Conservation (phyloP, 2,329 filamentous ascomycete species). For the Trichoderma arundinaceum region DNA sequence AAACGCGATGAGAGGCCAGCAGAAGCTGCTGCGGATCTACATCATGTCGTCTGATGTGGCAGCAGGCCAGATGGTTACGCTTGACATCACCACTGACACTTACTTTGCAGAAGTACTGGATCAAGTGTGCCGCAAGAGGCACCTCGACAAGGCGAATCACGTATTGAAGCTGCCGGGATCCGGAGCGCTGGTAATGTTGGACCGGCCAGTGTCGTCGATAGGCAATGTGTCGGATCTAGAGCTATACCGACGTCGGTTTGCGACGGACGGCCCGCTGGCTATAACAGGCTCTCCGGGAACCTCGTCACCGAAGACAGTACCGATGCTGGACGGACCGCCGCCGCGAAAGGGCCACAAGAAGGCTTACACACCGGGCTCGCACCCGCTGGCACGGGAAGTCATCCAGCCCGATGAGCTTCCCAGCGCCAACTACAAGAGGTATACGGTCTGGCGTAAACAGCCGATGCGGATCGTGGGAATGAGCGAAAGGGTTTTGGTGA, state of each 20-base stretch:
- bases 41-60: conserved; percentile 72
- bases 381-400: conserved; percentile 70
- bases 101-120: conserved; percentile 85
- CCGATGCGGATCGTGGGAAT: conserved; percentile 79
- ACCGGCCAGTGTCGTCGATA: conserved; percentile 79
- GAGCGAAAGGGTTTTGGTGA: conserved; percentile 76
- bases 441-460: conserved; percentile 81
- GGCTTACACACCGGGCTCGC: conserved; percentile 60
- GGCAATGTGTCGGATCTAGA: conserved; percentile 78
- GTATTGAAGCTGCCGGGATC: conserved; percentile 78
- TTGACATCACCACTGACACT: conserved; percentile 80
- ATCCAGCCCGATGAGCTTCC: conserved; percentile 64
- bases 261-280: conserved; percentile 72
- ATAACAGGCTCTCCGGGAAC: conserved; percentile 72
- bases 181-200: conserved; percentile 74
- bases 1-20: conserved; percentile 62
- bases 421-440: conserved; percentile 71
- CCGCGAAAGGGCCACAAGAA: conserved; percentile 59
- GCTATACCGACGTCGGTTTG: conserved; percentile 75
- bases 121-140: conserved; percentile 75
- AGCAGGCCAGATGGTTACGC: conserved; percentile 73
- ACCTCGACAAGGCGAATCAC: conserved; percentile 78
- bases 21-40: conserved; percentile 74
- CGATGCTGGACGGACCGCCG: conserved; percentile 53
- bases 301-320: conserved; percentile 69